Evolutionary conservation across 2,329 filamentous ascomycete species (phyloP).

Genomic region (Ophiostoma sp.): DNA sequence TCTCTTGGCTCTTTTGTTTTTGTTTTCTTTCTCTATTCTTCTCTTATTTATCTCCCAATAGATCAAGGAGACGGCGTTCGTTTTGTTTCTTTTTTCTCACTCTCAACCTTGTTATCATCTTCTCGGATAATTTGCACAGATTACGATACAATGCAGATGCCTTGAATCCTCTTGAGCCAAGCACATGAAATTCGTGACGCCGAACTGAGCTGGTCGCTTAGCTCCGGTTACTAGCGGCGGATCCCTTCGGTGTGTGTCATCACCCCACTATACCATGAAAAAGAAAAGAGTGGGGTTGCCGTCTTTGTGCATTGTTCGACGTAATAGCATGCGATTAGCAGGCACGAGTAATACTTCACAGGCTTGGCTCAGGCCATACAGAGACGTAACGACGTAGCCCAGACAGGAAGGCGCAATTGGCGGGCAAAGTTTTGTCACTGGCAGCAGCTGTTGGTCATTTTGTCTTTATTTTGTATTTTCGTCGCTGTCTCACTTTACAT

Average conservation of each 20-base stretch:
- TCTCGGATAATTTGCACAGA: neutral
- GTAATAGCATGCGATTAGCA: too few relatives aligned
- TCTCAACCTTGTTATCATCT: too few relatives aligned
- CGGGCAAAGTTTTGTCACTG: slow-evolving; percentile 4
- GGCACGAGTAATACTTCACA: neutral
- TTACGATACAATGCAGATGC: slow-evolving; percentile 4
- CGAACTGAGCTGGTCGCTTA: neutral
- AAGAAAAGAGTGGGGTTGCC: slow-evolving; percentile 5
- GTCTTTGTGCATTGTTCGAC: neutral
- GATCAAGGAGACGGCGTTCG: too few relatives aligned
- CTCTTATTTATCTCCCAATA: too few relatives aligned
- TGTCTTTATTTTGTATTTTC: neutral
- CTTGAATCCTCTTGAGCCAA: neutral
- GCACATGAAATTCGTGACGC: neutral
- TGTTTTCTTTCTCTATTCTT: neutral
- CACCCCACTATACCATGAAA: neutral
- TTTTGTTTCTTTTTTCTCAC: too few relatives aligned
- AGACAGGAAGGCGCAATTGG: slow-evolving; percentile 12
- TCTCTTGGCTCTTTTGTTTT: neutral
- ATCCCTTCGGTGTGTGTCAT: neutral
- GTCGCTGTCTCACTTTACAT: neutral
- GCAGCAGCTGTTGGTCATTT: neutral
- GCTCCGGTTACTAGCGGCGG: neutral
- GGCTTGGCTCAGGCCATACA: slow-evolving; percentile 6
- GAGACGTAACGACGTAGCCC: neutral